Conservation (phyloP, 345 rosid species). For the Diplotaxis tenuifolia region DNA sequence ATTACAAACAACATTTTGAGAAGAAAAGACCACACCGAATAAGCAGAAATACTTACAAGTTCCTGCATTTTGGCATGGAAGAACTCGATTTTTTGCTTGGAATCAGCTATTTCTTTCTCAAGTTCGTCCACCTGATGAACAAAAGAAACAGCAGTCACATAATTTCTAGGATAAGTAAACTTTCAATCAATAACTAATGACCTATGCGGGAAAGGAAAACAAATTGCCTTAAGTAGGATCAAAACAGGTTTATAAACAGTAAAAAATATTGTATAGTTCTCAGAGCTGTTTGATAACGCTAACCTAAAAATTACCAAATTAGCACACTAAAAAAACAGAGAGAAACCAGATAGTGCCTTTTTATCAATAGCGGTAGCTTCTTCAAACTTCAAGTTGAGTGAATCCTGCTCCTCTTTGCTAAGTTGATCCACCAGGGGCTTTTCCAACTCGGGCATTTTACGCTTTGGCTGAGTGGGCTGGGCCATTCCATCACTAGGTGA, state of each 20-base stretch:
- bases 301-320: constrained; percentile 17
- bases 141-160: too few relatives aligned
- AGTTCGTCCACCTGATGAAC: constrained; percentile 75
- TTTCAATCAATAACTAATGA: constrained; percentile 2
- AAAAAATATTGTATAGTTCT: not conserved
- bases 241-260: not conserved
- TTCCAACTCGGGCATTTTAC: constrained; percentile 75
- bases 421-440: constrained; percentile 83
- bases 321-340: constrained; percentile 18
- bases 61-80: constrained; percentile 90
- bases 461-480: constrained; percentile 59
- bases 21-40: not conserved
- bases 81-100: constrained; percentile 78
- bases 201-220: not conserved
- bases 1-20: not conserved
- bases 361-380: constrained; percentile 87
- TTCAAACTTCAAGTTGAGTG: constrained; percentile 67
- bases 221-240: not conserved
- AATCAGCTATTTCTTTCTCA: constrained; percentile 77
- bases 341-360: constrained; percentile 54
- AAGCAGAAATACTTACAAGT: constrained; percentile 57
- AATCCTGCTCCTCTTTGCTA: constrained; percentile 85
- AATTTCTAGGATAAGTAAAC: not conserved
- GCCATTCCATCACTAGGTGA: constrained; percentile 55
- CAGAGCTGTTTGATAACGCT: not conserved